Percentiles rank a stretch among this genome's conserved stretches.
phyloP scores from a whole-genome alignment of 129 eudicot genomes.

The Artemisia argyi region DNA sequence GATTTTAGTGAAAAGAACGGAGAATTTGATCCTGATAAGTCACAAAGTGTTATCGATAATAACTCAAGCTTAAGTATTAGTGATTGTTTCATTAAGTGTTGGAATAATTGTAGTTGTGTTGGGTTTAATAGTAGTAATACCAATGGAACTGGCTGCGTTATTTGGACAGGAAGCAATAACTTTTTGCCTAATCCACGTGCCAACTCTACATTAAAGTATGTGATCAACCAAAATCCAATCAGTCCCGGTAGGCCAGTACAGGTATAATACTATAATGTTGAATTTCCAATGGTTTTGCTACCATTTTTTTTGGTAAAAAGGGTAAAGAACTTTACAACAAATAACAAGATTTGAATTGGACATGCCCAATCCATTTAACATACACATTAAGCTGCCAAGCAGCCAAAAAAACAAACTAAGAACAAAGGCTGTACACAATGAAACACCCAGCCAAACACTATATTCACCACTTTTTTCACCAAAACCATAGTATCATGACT shows the following conservation, averaged over 20 bases:
- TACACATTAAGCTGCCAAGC: too few relatives aligned
- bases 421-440: too few relatives aligned
- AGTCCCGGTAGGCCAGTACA: background rate
- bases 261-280: conserved; percentile 1
- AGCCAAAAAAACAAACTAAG: too few relatives aligned
- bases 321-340: too few relatives aligned
- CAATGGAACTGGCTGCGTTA: conserved; percentile 30
- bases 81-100: conserved; percentile 51
- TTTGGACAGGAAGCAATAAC: conserved; percentile 16
- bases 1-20: conserved; percentile 12
- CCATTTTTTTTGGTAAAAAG: too few relatives aligned
- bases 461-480: background rate
- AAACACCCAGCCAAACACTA: too few relatives aligned
- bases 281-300: background rate
- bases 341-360: too few relatives aligned
- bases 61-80: conserved; percentile 35
- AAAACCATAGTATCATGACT: too few relatives aligned
- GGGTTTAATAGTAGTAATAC: conserved; percentile 26
- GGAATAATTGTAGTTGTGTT: conserved; percentile 47
- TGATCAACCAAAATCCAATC: conserved; percentile 19
- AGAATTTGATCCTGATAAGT: conserved; percentile 1
- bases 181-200: conserved; percentile 10
- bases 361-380: too few relatives aligned
- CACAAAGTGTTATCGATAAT: conserved; percentile 4
- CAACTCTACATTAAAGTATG: conserved; percentile 2